Evolutionary conservation across 129 eudicot genomes (phyloP).

Genomic region (Silybum marianum): DNA sequence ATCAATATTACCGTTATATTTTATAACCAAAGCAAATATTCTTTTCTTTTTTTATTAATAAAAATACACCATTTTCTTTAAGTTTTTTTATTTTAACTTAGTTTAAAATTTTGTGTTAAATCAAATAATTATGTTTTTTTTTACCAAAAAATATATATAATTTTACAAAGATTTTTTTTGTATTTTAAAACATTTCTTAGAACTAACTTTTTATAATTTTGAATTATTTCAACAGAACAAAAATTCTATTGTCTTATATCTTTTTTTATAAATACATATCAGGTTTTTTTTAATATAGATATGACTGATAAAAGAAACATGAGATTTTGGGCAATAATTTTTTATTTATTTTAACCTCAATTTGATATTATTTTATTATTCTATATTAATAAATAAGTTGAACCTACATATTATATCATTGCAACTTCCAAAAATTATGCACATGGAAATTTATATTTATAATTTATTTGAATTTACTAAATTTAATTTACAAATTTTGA

Average conservation of each 20-base stretch:
- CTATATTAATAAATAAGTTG: background rate
- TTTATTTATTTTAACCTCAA: background rate
- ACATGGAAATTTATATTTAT: background rate
- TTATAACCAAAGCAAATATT: background rate
- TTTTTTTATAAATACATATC: too few relatives aligned
- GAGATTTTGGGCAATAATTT: too few relatives aligned
- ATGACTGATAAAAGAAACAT: too few relatives aligned
- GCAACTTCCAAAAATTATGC: conserved; percentile 1
- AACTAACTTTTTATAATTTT: too few relatives aligned
- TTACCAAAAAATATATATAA: too few relatives aligned
- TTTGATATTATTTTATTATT: background rate
- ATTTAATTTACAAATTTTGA: background rate
- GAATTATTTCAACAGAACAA: too few relatives aligned
- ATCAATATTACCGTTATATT: background rate
- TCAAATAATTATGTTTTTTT: background rate
- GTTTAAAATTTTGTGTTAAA: background rate
- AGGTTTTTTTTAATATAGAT: too few relatives aligned
- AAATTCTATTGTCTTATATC: too few relatives aligned
- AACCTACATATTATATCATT: background rate
- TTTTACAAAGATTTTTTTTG: too few relatives aligned
- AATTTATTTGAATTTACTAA: conserved; percentile 10
- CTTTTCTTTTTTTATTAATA: background rate
- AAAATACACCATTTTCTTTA: background rate
- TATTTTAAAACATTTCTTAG: too few relatives aligned
- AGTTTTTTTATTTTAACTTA: background rate